Percentiles rank a stretch among this genome's conserved stretches.
Evolutionary conservation across 108 stramenopile genomes (phyloP).

Genomic region (Cyclostephanos tholiformis): DNA sequence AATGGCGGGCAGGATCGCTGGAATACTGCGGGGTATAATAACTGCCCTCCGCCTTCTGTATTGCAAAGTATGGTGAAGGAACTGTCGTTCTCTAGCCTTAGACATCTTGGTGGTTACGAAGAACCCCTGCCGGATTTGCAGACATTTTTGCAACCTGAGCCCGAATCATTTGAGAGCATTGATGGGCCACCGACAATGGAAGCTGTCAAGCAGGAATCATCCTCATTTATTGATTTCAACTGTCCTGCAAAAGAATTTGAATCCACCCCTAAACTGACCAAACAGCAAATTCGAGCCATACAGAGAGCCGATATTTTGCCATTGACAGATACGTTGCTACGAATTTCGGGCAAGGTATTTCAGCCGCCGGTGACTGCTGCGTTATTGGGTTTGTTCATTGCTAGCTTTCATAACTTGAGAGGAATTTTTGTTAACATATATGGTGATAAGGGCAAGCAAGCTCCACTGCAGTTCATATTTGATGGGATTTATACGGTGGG

Average conservation of each 20-base stretch:
- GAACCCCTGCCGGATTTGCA: not conserved
- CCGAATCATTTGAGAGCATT: constrained; percentile 7
- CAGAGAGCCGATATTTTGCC: constrained; percentile 40
- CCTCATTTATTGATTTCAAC: not conserved
- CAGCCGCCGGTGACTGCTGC: constrained; percentile 87
- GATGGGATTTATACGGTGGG: constrained; percentile 73
- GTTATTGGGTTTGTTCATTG: constrained; percentile 71
- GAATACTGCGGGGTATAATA: constrained; percentile 15
- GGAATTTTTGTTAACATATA: constrained; percentile 79
- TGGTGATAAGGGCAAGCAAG: constrained; percentile 54
- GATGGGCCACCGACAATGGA: constrained; percentile 11
- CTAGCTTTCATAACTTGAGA: constrained; percentile 60
- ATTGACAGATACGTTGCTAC: constrained; percentile 40
- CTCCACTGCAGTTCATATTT: constrained; percentile 87
- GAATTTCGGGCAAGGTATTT: constrained; percentile 46
- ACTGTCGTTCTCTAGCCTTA: constrained; percentile 28
- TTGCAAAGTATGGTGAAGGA: constrained; percentile 27
- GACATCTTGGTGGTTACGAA: constrained; percentile 4
- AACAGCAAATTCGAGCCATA: constrained; percentile 26
- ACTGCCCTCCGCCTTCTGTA: constrained; percentile 6
- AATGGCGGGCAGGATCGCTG: constrained; percentile 17
- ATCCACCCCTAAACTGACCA: constrained; percentile 2
- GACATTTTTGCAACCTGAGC: not conserved
- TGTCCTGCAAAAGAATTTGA: constrained; percentile 3
- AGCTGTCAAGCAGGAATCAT: not conserved